phyloP scores from a whole-genome alignment of 2,329 filamentous ascomycete species.

The Teratosphaeria nubilosa region DNA sequence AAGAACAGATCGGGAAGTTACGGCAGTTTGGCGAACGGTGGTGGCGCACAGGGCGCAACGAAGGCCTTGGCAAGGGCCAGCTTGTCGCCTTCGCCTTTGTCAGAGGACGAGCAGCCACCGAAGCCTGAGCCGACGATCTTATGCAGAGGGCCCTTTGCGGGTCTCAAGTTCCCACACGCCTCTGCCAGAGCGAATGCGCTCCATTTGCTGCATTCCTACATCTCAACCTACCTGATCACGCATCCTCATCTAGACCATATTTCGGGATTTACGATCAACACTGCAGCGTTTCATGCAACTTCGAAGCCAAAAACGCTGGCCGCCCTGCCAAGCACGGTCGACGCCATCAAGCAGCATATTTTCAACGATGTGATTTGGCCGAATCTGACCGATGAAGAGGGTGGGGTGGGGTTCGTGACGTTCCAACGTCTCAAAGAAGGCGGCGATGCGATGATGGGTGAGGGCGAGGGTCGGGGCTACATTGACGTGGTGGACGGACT shows the following conservation, averaged over 20 bases:
- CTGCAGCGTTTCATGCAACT: conserved; percentile 69
- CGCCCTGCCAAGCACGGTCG: conserved; percentile 77
- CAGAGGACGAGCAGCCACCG: conserved; percentile 8
- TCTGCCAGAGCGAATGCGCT: conserved; percentile 68
- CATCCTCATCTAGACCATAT: conserved; percentile 97
- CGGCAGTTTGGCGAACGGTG: conserved; percentile 2
- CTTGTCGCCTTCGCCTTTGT: conserved; percentile 8
- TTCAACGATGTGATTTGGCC: conserved; percentile 99
- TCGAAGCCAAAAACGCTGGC: conserved; percentile 74
- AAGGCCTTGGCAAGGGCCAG: conserved; percentile 1
- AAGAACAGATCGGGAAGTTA: conserved; percentile 7
- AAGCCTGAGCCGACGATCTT: conserved; percentile 41
- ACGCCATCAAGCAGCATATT: conserved; percentile 84
- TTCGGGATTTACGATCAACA: conserved; percentile 85
- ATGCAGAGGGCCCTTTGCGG: conserved; percentile 61
- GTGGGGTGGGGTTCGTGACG: conserved; percentile 82
- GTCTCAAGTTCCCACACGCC: conserved; percentile 58
- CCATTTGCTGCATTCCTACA: conserved; percentile 65
- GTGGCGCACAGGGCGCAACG: not conserved
- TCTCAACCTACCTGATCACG: conserved; percentile 85
- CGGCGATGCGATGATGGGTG: conserved; percentile 72
- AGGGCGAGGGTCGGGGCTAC: conserved; percentile 72
- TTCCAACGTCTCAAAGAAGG: conserved; percentile 84
- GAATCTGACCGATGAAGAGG: conserved; percentile 91
- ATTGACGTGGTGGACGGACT: conserved; percentile 80